Base-by-base conservation (phyloP, 139 green algal genomes). In the Asterochloris erici region DNA sequence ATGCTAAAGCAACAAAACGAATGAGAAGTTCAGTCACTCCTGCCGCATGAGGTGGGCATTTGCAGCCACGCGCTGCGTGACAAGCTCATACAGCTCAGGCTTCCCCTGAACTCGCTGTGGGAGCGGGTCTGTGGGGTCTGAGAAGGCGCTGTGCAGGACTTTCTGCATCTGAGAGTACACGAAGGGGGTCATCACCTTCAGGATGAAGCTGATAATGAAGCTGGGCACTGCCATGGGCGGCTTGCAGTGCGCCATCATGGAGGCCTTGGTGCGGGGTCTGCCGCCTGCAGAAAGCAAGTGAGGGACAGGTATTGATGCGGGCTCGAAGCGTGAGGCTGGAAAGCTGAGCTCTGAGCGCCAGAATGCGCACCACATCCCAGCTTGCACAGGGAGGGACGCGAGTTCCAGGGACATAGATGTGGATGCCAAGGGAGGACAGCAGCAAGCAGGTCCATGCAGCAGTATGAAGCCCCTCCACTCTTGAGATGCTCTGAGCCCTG, bases 141-240 rank as follows among this genome's bases (percentile, higher is more conserved):
- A 26, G 62, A 86, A 86, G n/a, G 29, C 71, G 24, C 29, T 61
- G 14, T 70, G 47, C 19, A 86, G 69, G 17, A 86, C 66, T 26
- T 82, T 68, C 27, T 80, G 68, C 12, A 82, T 86, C 63, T 63
- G 62, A 24, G 70, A 73, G 69, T 79, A 86, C 17, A 77, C 60
- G 63, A 83, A 83, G 1, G 83, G 83, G 19, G 78, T 77, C 71
- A 82, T 66, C 28, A 86, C 78, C 64, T 86, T 86, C 26, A 86
- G 71, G 15, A 86, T 61, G 63, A 86, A 86, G 29, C n/a, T 83
- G 63, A 86, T 62, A 19, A 86, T 62, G 29, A 77, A 70, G 71
- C 61, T 38, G 0, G 83, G 83, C 62, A 86, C n/a, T 15, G 70
- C 19, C 19, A 29, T 54, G 38, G 38, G 38, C 38, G 38, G 38